Evolutionary conservation across 352 stramenopile genomes (phyloP), one percentile per base, ranked within the genome.

Genomic region (Blastocystis sp.): DNA sequence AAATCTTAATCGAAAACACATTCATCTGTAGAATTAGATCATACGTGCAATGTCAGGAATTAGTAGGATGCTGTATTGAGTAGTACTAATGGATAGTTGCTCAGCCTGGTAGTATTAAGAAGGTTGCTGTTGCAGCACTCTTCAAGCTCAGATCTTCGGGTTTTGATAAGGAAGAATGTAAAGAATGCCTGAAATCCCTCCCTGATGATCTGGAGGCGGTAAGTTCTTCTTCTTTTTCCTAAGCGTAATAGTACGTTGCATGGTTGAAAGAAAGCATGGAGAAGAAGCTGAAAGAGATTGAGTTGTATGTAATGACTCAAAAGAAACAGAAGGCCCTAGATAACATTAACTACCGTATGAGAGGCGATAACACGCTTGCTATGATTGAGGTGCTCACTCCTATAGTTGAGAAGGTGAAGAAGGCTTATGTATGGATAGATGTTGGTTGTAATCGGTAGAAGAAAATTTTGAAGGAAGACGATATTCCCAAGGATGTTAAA

Each of bases 81-180:
- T n/a, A 52, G 39, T 58, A 3, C 65, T 43, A 65, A n/a, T 27
- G 24, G 14, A n/a, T 83, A 83, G 71, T 83, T 83, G 42, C 71
- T 24, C 71, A 83, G 46, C 54, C 71, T 39, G 71, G 71, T 52
- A 83, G 54, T 46, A 83, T 83, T 65, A 83, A 83, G 71, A 67
- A 63, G 35, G 71, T 83, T 29, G 71, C 71, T 67, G 71, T 43
- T 66, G 71, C 71, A 7, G 71, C 71, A 24, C 29, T 83, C 27
- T 83, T 83, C 29, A 83, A 83, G 71, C 46, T 83, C 21, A 32
- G 32, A 63, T 66, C 71, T 54, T 42, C 71, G 29, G 71, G 14
- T 42, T 83, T 83, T 67, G 71, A 83, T 24, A 83, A 83, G n/a
- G 71, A 83, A 32, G 71, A 83, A 56, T 83, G 71, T 42, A 83